These are phyloP conservation scores for Angomonas deanei DNA, from an alignment of 208 protist species.

Conservation along the genomic window DNA sequence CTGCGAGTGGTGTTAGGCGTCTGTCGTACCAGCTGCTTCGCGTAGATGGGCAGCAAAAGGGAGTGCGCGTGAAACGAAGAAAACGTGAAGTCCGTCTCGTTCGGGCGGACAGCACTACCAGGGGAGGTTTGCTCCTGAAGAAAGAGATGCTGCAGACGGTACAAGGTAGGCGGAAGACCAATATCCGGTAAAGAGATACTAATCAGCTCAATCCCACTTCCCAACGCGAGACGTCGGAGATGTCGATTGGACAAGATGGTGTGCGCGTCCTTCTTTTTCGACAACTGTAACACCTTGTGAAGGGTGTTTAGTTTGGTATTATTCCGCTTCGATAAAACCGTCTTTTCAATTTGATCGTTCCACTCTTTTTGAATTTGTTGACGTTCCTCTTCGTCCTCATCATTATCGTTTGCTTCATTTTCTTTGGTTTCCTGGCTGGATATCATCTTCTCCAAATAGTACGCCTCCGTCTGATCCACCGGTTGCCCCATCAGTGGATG, in stretches of 20 bases:
- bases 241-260: too few species aligned
- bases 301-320: not conserved
- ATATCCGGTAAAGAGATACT: conserved; percentile 49
- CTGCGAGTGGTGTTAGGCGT: too few species aligned
- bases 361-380: not conserved
- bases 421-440: not conserved
- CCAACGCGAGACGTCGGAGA: conserved; percentile 45
- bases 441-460: not conserved
- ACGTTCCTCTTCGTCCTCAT: not conserved
- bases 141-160: too few species aligned
- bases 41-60: too few species aligned
- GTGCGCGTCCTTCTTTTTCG: conserved; percentile 14
- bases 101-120: too few species aligned
- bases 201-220: conserved; percentile 55
- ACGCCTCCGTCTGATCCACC: not conserved
- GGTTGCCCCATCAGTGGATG: not conserved
- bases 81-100: too few species aligned
- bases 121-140: too few species aligned
- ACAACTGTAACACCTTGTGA: not conserved
- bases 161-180: too few species aligned
- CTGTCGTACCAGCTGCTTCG: too few species aligned
- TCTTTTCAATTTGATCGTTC: not conserved
- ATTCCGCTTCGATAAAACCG: conserved; percentile 4
- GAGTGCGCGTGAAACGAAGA: too few species aligned
- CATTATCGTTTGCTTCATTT: not conserved